Evolutionary conservation across 2,329 filamentous ascomycete genomes (phyloP).

Genomic region (Penicillium sp.): DNA sequence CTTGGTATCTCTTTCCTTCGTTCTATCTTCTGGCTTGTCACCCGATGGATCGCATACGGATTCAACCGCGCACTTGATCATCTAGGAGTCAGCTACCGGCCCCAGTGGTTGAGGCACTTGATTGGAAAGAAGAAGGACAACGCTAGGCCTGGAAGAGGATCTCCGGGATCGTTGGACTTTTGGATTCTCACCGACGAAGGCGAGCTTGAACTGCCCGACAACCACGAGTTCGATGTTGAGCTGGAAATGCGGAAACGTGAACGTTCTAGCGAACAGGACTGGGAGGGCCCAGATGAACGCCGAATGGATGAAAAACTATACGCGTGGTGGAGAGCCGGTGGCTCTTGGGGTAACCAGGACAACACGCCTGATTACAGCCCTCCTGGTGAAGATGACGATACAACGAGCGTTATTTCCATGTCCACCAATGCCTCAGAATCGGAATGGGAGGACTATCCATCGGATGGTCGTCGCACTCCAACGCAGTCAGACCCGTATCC

Average conservation of each 20-base stretch:
- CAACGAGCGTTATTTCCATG: slow-evolving; percentile 75
- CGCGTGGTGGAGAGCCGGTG: slow-evolving; percentile 77
- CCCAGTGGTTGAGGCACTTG: slow-evolving; percentile 58
- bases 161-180: slow-evolving; percentile 47
- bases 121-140: slow-evolving; percentile 29
- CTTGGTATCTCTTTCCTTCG: slow-evolving; percentile 71
- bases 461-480: slow-evolving; percentile 63
- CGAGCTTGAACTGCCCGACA: slow-evolving; percentile 55
- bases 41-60: slow-evolving; percentile 58
- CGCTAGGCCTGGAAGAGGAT: slow-evolving; percentile 10
- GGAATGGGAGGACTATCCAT: slow-evolving; percentile 48
- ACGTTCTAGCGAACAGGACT: slow-evolving; percentile 40
- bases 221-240: slow-evolving; percentile 75
- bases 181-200: slow-evolving; percentile 56
- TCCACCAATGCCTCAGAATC: slow-evolving; percentile 53
- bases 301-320: slow-evolving; percentile 74
- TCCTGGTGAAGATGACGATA: slow-evolving; percentile 60
- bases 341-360: slow-evolving; percentile 81
- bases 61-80: slow-evolving; percentile 55
- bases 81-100: slow-evolving; percentile 61
- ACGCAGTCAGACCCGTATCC: slow-evolving; percentile 63
- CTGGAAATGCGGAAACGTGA: slow-evolving; percentile 68
- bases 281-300: slow-evolving; percentile 56
- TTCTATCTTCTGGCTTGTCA: slow-evolving; percentile 66
- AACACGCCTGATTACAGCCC: slow-evolving; percentile 74